Evolutionary conservation across 495 filamentous ascomycete species (phyloP), one percentile per base, ranked within the genome.

Genomic region (Schizothecium vesticola): DNA sequence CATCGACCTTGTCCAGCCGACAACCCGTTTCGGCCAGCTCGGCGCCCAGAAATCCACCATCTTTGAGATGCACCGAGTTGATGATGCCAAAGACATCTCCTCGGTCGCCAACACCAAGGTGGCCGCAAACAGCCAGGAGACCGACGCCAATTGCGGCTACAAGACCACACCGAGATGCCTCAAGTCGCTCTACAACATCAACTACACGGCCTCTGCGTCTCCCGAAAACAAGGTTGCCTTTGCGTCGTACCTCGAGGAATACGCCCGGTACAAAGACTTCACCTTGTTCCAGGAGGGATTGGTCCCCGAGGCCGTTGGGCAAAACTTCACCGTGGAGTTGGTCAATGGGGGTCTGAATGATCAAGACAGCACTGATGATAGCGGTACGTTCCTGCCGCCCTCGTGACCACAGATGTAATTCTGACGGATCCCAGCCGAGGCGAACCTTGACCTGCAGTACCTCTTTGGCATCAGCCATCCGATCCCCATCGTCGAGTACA

Each of bases 401-500:
- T 13, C 22, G 11, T 16, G 8, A 61, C 2, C 36, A 23, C 23
- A 24, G 11, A 28, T 23, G 9, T 2, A 33, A 21, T 56, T 3
- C 59, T 62, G 23, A 28, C 56, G 24, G 8, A 10, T 22, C 13
- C 10, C 29, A 72, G 74, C 70, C 43, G 91, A 96, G 76, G 92
- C 91, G 65, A 91, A 93, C 78, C 82, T 94, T 25, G 92, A 95
- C 70, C 73, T 90, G 51, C 89, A 94, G 75, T 89, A 91, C 67
- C 85, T 89, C 66, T 66, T 90, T 31, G 87, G 85, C 7, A 71
- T 81, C n/a, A 74, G 76, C 63, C 57, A 74, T 59, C 72, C 73
- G 0, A 67, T 78, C 2, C 80, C 80, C 24, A 77, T 83, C 31
- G 69, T 78, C 25, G 80, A 80, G 64, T 83, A 80, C 73, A 79